These are phyloP conservation scores for Penicillium herquei DNA, from an alignment of 495 filamentous ascomycete genomes.

Conservation along the genomic window DNA sequence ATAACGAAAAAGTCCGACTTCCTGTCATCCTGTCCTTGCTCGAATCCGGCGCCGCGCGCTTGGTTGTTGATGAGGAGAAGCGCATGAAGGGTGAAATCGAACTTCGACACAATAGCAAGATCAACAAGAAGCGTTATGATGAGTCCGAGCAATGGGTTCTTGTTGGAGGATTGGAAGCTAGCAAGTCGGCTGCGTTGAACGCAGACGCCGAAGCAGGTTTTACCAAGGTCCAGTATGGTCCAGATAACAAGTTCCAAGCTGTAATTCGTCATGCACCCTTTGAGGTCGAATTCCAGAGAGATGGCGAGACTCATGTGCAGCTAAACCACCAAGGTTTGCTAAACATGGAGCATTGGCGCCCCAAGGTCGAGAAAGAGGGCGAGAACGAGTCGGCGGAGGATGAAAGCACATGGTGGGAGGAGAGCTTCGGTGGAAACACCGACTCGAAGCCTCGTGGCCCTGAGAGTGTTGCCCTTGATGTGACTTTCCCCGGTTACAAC, in stretches of 20 bases:
- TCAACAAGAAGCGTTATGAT: conserved; percentile 89
- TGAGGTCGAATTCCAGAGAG: conserved; percentile 77
- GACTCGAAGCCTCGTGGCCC: conserved; percentile 89
- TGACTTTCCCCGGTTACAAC: conserved; percentile 86
- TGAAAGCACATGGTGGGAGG: conserved; percentile 96
- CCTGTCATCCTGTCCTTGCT: conserved; percentile 86
- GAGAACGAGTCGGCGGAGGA: conserved; percentile 54
- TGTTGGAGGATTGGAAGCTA: conserved; percentile 71
- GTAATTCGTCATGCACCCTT: conserved; percentile 82
- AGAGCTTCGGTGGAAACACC: conserved; percentile 89
- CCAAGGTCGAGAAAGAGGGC: conserved; percentile 69
- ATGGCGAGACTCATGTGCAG: conserved; percentile 77
- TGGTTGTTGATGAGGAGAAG: conserved; percentile 87
- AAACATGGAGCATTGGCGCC: conserved; percentile 94
- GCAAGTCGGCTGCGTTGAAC: conserved; percentile 63
- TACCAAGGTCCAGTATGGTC: conserved; percentile 80
- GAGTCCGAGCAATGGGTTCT: conserved; percentile 85
- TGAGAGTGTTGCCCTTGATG: conserved; percentile 86
- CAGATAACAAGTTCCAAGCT: conserved; percentile 70
- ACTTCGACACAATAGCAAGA: conserved; percentile 77
- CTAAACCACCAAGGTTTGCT: conserved; percentile 83
- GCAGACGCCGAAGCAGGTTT: conserved; percentile 55
- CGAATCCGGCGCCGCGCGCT: conserved; percentile 80
- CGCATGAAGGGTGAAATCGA: conserved; percentile 86
- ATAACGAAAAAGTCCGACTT: conserved; percentile 65